A percentile compares a stretch with the other conserved stretches of the same genome.
Conservation (phyloP, 805 yeast species). For the Zygosaccharomyces kombuchaensis region DNA sequence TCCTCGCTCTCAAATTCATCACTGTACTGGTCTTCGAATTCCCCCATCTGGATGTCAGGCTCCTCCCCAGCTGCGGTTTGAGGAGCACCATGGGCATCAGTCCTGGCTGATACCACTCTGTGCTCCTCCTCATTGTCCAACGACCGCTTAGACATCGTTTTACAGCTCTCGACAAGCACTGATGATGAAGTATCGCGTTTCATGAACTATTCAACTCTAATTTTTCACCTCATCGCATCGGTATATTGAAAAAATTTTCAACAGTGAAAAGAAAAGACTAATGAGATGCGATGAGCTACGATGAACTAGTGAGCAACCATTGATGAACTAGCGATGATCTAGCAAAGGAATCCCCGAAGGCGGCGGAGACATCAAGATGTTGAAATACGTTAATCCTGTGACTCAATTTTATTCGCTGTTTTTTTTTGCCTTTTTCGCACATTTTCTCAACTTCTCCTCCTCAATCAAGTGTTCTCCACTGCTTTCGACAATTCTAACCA, state of each 20-base stretch:
- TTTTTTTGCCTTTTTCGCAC: constrained; percentile 18
- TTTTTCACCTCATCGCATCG: constrained; percentile 19
- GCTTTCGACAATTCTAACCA: constrained; percentile 15
- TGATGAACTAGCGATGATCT: not conserved
- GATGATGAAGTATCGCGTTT: not conserved
- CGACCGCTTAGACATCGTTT: constrained; percentile 49
- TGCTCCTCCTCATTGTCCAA: constrained; percentile 38
- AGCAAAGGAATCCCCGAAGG: not conserved
- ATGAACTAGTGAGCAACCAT: not conserved
- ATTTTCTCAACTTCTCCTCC: constrained; percentile 24
- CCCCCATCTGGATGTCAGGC: constrained; percentile 64
- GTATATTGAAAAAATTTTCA: constrained; percentile 17
- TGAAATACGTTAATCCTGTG: not conserved
- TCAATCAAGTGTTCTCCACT: constrained; percentile 21
- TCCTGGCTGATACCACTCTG: constrained; percentile 41
- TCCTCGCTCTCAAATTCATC: constrained; percentile 92
- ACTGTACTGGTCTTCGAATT: constrained; percentile 83
- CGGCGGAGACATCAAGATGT: not conserved
- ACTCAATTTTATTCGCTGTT: constrained; percentile 8
- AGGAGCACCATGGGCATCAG: constrained; percentile 27
- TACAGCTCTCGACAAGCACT: constrained; percentile 1
- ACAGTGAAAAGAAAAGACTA: constrained; percentile 6
- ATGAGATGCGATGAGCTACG: not conserved
- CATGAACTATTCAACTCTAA: not conserved
- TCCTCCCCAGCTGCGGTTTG: constrained; percentile 27